Evolutionary conservation across 1,284 basidiomycete genomes (phyloP), one percentile per base, ranked within the genome.

Genomic region (Rhodotorula glutinis): DNA sequence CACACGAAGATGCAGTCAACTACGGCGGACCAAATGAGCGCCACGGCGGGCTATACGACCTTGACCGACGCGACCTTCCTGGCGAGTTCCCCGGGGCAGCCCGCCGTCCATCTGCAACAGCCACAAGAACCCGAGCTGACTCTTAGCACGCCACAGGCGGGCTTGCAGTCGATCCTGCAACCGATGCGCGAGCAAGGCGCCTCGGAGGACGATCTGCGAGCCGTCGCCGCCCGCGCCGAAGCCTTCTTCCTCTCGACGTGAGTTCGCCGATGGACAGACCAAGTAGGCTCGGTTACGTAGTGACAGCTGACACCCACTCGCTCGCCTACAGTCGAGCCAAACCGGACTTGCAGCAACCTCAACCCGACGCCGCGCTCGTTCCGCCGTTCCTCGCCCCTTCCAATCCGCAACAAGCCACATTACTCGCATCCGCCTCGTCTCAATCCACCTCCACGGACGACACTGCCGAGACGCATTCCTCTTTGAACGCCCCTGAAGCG

Each of bases 211-310:
- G 70, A 75, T 57, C 61, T 75, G 4, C 57, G 63, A 11, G 59
- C 52, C 14, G 65, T 73, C 4, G 70, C 68, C 19, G 38, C 62
- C 19, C 57, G 71, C 19, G 74, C 74, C 21, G 61, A 66, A 30
- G 55, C 65, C 3, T 75, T 75, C 71, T 75, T 65, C 60, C 66
- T 65, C 25, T 56, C 67, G 17, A 46, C 63, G 63, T 66, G 27
- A 29, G 56, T n/a, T n/a, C n/a, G n/a, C n/a, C n/a, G n/a, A n/a
- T n/a, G n/a, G n/a, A n/a, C n/a, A n/a, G n/a, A n/a, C n/a, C n/a
- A n/a, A n/a, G n/a, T n/a, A n/a, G n/a, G n/a, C n/a, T n/a, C n/a
- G n/a, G n/a, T n/a, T n/a, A n/a, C n/a, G n/a, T n/a, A n/a, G n/a
- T n/a, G n/a, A n/a, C 29, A 16, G 7, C 21, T 23, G 27, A 41